A percentile compares a stretch with the other conserved stretches of the same genome.
Conservation (phyloP, 1,284 basidiomycete species). For the Cutaneotrichosporon mucoides region DNA sequence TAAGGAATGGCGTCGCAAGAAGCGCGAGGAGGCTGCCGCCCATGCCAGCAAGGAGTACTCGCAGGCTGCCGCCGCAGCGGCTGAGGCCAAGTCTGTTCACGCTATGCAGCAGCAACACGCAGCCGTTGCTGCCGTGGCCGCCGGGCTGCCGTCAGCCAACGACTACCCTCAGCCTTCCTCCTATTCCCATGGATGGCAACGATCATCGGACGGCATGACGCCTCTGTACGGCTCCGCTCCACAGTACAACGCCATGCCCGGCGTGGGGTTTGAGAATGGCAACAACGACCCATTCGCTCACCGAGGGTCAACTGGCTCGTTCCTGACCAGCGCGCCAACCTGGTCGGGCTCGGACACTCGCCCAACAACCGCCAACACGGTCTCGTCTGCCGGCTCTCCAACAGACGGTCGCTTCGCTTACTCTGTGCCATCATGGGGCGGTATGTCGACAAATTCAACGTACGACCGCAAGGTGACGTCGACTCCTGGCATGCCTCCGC, state of each 20-base stretch:
- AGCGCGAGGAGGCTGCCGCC: conserved; percentile 60
- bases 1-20: conserved; percentile 89
- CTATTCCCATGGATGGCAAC: neutral
- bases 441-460: neutral
- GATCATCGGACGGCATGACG: neutral
- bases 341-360: conserved; percentile 19
- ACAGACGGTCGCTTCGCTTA: conserved; percentile 15
- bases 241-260: neutral
- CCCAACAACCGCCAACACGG: conserved; percentile 20
- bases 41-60: conserved; percentile 21
- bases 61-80: conserved; percentile 9
- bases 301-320: conserved; percentile 14
- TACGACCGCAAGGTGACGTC: neutral
- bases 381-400: conserved; percentile 15
- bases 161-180: neutral
- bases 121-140: neutral
- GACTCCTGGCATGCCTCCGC: neutral
- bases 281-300: conserved; percentile 13
- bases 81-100: neutral
- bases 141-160: neutral
- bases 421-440: conserved; percentile 3
- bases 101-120: neutral
- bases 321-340: conserved; percentile 12
- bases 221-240: neutral
- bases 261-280: neutral